phyloP scores from a whole-genome alignment of 2,329 filamentous ascomycete genomes.

The Pezicula neosporulosa region DNA sequence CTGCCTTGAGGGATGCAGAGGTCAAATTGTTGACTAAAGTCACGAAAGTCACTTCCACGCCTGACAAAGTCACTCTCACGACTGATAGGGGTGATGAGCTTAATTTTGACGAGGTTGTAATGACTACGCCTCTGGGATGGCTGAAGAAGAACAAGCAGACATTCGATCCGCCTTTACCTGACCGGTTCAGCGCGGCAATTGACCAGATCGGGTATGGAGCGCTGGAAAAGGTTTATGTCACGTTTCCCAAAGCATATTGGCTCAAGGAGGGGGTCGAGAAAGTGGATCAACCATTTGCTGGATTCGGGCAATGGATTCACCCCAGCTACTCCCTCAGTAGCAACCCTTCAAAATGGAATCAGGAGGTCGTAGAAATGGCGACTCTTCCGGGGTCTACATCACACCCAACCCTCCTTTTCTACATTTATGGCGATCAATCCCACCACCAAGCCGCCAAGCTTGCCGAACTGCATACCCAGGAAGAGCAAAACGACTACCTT shows the following conservation, averaged over 20 bases:
- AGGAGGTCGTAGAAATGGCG: constrained; percentile 60
- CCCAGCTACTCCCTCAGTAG: constrained; percentile 51
- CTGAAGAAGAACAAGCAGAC: constrained; percentile 36
- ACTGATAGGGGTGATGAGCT: constrained; percentile 13
- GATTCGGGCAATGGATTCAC: constrained; percentile 58
- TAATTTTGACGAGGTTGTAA: constrained; percentile 39
- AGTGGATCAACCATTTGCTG: constrained; percentile 21
- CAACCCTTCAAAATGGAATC: constrained; percentile 51
- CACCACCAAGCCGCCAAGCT: constrained; percentile 26
- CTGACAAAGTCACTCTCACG: constrained; percentile 9
- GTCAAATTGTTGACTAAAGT: constrained; percentile 22
- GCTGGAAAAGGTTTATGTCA: constrained; percentile 49
- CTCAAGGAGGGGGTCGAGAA: constrained; percentile 12
- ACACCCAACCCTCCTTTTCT: constrained; percentile 69
- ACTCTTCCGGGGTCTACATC: constrained; percentile 42
- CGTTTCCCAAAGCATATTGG: constrained; percentile 64
- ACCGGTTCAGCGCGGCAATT: constrained; percentile 40
- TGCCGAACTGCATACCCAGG: constrained; percentile 7
- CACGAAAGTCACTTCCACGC: constrained; percentile 9
- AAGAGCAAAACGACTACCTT: constrained; percentile 26
- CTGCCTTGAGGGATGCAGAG: constrained; percentile 17
- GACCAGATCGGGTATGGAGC: constrained; percentile 42
- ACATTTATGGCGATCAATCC: constrained; percentile 45
- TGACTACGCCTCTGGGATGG: constrained; percentile 49
- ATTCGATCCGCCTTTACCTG: constrained; percentile 41